Conservation (phyloP, 164 flowering plant genomes). For the Nymphaea colorata region DNA sequence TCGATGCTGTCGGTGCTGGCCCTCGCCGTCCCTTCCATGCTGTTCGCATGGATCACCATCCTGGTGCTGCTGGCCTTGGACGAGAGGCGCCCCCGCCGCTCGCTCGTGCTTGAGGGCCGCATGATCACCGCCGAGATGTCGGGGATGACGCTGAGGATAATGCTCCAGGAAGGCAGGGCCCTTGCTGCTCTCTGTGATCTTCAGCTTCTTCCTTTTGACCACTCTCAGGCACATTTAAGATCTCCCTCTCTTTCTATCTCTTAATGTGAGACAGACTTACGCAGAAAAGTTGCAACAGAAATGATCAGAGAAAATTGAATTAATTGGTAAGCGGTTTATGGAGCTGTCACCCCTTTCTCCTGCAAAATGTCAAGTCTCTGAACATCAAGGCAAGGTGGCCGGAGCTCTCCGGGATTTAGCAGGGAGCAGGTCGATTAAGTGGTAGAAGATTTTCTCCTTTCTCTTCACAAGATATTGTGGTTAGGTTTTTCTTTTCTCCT, state of each 20-base stretch:
- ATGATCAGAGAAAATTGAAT: no score
- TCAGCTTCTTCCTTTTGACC: slow-evolving; percentile 22
- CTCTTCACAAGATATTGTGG: no score
- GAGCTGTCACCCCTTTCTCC: no score
- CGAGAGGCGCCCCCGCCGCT: slow-evolving; percentile 40
- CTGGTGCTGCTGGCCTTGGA: slow-evolving; percentile 56
- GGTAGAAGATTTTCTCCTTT: no score
- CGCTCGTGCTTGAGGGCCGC: slow-evolving; percentile 43
- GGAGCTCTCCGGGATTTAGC: no score
- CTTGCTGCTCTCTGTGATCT: slow-evolving; percentile 30
- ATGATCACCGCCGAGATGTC: slow-evolving; percentile 54
- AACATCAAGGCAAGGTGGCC: no score
- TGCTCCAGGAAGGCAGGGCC: slow-evolving; percentile 27
- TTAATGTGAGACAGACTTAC: not conserved
- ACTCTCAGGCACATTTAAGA: slow-evolving; percentile 1
- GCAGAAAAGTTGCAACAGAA: no score
- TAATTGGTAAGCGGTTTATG: no score
- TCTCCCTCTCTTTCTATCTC: not conserved
- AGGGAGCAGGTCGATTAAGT: no score
- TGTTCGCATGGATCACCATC: slow-evolving; percentile 67
- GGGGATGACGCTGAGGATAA: slow-evolving; percentile 21
- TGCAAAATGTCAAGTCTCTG: no score
- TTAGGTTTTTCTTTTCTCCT: no score
- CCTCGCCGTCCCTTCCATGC: slow-evolving; percentile 44
- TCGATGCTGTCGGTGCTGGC: slow-evolving; percentile 20